Evolutionary conservation across 345 rosid species (phyloP).

Genomic region (Populus pruinosa): DNA sequence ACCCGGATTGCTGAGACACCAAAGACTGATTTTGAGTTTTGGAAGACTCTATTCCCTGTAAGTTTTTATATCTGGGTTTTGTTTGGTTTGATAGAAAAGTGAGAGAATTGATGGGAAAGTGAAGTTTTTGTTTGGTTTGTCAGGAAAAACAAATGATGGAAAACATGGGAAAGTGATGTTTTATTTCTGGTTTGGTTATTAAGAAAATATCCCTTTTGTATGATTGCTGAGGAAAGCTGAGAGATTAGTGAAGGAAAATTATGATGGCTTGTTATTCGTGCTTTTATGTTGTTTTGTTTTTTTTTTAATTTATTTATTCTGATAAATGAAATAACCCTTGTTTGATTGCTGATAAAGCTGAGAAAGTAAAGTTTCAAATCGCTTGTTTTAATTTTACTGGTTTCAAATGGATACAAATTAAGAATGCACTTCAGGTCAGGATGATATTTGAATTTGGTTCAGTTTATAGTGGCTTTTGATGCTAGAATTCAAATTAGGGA

Average conservation of each 20-base stretch:
- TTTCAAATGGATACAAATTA: neutral
- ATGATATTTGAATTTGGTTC: neutral
- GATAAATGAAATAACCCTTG: neutral
- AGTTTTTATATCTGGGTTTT: constrained; percentile 32
- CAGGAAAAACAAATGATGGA: neutral
- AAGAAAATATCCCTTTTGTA: constrained; percentile 41
- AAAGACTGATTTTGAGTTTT: constrained; percentile 73
- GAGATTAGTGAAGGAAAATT: constrained; percentile 22
- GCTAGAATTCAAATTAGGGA: neutral
- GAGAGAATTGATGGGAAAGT: constrained; percentile 14
- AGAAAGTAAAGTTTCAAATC: neutral
- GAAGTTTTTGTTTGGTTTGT: constrained; percentile 12
- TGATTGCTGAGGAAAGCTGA: constrained; percentile 28
- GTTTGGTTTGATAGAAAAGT: constrained; percentile 26
- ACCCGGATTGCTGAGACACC: constrained; percentile 71
- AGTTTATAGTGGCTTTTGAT: neutral
- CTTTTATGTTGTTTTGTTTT: constrained; percentile 5
- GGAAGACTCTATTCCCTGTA: constrained; percentile 90
- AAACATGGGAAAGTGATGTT: constrained; percentile 36
- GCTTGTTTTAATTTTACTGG: neutral
- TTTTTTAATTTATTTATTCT: neutral
- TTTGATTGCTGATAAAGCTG: neutral
- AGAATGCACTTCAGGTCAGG: neutral
- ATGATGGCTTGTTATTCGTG: constrained; percentile 16
- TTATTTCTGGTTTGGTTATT: constrained; percentile 20